Evolutionary conservation across 169 alveolate genomes (phyloP).

Genomic region (Perkinsus olseni): DNA sequence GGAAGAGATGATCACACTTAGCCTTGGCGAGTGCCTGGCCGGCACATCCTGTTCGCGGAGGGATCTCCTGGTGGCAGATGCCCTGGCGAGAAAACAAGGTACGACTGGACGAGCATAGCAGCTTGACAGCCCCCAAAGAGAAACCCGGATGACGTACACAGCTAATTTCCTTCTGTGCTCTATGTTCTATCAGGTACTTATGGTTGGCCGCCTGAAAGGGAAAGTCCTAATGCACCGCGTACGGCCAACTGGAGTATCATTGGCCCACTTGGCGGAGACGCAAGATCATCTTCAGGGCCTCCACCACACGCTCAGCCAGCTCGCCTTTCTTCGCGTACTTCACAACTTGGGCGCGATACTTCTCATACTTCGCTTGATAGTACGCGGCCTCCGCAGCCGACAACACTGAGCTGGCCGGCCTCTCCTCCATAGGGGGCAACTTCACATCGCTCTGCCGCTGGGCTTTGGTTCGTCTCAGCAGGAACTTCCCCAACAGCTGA

Average conservation of each 20-base stretch:
- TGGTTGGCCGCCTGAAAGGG: conserved; percentile 71
- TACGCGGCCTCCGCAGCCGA: conserved; percentile 64
- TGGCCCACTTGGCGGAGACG: neutral
- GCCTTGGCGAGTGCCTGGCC: neutral
- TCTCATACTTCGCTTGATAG: conserved; percentile 67
- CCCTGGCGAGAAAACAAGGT: neutral
- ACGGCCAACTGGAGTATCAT: neutral
- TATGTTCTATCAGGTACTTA: conserved; percentile 58
- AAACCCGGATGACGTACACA: conserved; percentile 19
- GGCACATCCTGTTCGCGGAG: neutral
- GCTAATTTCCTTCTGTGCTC: conserved; percentile 48
- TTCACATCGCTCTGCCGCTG: conserved; percentile 68
- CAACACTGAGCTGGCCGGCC: conserved; percentile 49
- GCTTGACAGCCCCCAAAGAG: too few species aligned
- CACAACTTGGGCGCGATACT: conserved; percentile 23
- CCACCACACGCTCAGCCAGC: neutral
- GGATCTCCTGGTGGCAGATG: neutral
- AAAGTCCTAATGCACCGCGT: neutral
- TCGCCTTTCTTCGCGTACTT: neutral
- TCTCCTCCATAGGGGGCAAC: conserved; percentile 67
- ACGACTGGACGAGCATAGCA: neutral
- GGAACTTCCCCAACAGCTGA: conserved; percentile 37
- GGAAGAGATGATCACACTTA: neutral
- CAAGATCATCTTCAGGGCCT: neutral
- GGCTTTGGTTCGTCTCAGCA: conserved; percentile 70